phyloP scores from a whole-genome alignment of 2,329 filamentous ascomycete species.

The Pseudocercospora fuligena region DNA sequence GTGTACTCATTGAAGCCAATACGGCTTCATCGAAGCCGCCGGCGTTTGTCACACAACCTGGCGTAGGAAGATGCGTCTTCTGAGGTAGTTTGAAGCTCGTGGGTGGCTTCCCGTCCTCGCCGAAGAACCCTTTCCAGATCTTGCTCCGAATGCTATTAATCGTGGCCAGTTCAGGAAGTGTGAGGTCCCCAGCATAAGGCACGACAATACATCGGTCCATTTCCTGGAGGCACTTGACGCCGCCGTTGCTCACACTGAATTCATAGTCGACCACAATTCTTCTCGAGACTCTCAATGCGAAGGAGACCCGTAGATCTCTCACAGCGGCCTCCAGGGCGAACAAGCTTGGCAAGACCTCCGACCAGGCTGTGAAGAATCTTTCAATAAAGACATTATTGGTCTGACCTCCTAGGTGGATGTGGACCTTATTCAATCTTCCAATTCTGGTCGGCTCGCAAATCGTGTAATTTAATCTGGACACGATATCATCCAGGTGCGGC shows the following conservation, averaged over 20 bases:
- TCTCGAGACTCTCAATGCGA: conserved; percentile 23
- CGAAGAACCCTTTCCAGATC: conserved; percentile 23
- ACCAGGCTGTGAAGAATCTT: conserved; percentile 24
- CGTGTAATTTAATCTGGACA: conserved; percentile 4
- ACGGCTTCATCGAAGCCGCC: background rate
- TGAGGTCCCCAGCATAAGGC: conserved; percentile 12
- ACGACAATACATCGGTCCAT: conserved; percentile 24
- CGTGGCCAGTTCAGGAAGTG: conserved; percentile 22
- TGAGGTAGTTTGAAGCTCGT: background rate
- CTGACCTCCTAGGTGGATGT: conserved; percentile 24
- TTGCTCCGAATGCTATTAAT: conserved; percentile 19
- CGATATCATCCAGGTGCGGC: conserved; percentile 20
- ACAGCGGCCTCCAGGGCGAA: background rate
- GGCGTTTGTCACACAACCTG: background rate
- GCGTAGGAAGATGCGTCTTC: background rate
- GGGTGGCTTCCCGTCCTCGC: background rate
- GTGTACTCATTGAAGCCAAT: background rate
- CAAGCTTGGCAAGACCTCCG: conserved; percentile 16
- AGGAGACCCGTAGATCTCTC: conserved; percentile 19
- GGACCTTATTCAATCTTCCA: conserved; percentile 18
- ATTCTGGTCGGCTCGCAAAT: conserved; percentile 8
- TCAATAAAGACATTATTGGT: conserved; percentile 26
- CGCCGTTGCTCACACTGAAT: conserved; percentile 12
- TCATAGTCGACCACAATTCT: conserved; percentile 25
- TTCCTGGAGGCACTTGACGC: conserved; percentile 14